Evolutionary conservation across 768 basidiomycete genomes (phyloP), one percentile per base, ranked within the genome.

Genomic region (Hydnomerulius pinastri): DNA sequence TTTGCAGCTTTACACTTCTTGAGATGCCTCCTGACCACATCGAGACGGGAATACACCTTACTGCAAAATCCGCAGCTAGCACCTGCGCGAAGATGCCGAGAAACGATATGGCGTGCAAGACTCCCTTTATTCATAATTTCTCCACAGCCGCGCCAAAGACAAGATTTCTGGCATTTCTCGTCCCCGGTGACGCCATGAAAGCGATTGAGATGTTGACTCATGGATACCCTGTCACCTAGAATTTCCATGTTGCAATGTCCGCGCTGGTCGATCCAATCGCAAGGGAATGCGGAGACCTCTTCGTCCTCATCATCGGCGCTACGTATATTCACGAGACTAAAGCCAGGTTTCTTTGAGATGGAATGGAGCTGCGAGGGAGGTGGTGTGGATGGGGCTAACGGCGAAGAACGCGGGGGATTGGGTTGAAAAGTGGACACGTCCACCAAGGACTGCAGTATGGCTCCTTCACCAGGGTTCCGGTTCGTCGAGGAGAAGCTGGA

Each of bases 1-100:
- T 65, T 65, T n/a, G 57, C 55, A 25, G 25, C 51, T 50, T 66
- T 62, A 47, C 64, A 68, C 32, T 63, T 65, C 33, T 44, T 63
- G 8, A 55, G 28, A 33, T 68, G 66, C 35, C 64, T 63, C 25
- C 50, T 49, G 4, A 64, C 58, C 9, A 63, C 66, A 40, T 65
- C 63, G 18, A 32, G 43, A 4, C 66, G 57, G 25, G 63, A 66
- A 43, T 68, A 60, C 32, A 52, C 38, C 54, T 61, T 68, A 44
- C 47, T 54, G 17, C 64, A 68, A 42, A 55, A 48, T 20, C 41
- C 52, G 50, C 64, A 66, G 7, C 54, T 51, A 21, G 54, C 52
- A 2, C 60, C 58, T 7, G 58, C 45, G 8, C 53, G 32, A 17
- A 65, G 10, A 42, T 68, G 63, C 1, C 63, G 35, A 25, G 57